Conservation (phyloP, 1,284 basidiomycete genomes). For the Ustilago crameri region DNA sequence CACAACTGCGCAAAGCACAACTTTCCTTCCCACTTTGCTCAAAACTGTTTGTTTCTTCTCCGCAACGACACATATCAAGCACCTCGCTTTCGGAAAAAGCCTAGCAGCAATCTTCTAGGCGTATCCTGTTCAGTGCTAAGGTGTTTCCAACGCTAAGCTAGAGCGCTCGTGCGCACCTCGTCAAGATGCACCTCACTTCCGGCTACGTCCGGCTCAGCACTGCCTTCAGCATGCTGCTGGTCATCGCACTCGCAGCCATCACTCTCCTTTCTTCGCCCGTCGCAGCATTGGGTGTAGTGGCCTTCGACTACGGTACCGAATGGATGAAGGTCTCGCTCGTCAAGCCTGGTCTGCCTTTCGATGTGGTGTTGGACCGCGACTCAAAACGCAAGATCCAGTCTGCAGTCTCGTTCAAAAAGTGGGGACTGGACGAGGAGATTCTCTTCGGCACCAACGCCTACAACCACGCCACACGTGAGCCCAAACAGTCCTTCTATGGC, state of each 20-base stretch:
- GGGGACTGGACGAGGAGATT: slow-evolving; percentile 73
- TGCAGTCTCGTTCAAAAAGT: slow-evolving; percentile 72
- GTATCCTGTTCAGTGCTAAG: background rate
- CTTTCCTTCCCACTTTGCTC: background rate
- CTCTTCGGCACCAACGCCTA: slow-evolving; percentile 88
- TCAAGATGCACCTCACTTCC: slow-evolving; percentile 24
- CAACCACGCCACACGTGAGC: slow-evolving; percentile 87
- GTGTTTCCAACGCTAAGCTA: background rate
- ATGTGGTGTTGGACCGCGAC: slow-evolving; percentile 94
- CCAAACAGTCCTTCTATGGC: slow-evolving; percentile 84
- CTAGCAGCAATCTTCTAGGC: no score
- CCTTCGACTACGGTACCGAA: slow-evolving; percentile 67
- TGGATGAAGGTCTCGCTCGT: slow-evolving; percentile 86
- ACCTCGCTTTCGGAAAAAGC: background rate
- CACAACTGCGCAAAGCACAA: background rate
- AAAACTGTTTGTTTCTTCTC: no score
- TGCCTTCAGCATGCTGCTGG: slow-evolving; percentile 25
- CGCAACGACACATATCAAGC: background rate
- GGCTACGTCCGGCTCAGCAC: slow-evolving; percentile 13
- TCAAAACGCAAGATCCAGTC: slow-evolving; percentile 95
- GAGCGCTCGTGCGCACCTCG: slow-evolving; percentile 6
- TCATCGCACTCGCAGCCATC: slow-evolving; percentile 27
- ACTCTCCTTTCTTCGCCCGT: slow-evolving; percentile 25
- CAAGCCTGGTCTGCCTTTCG: slow-evolving; percentile 94
- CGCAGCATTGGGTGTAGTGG: slow-evolving; percentile 63